phyloP scores from a whole-genome alignment of 495 filamentous ascomycete species.

The Aspergillus conjunctus region DNA sequence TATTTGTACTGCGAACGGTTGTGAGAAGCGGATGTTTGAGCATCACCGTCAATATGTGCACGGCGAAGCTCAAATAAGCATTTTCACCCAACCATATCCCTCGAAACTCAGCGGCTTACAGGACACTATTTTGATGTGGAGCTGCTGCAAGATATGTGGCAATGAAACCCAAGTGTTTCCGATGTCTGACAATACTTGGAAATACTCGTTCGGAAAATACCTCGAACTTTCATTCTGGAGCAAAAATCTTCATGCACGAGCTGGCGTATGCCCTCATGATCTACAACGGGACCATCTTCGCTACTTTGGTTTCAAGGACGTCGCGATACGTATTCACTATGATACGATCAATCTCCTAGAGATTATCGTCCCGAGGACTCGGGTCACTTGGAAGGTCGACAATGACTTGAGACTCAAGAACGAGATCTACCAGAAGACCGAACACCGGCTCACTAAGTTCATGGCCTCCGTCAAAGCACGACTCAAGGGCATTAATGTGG shows the following conservation, averaged over 20 bases:
- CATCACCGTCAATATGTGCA: conserved; percentile 98
- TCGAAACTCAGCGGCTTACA: conserved; percentile 69
- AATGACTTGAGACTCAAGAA: conserved; percentile 90
- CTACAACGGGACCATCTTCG: conserved; percentile 88
- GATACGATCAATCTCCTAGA: conserved; percentile 92
- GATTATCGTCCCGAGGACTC: conserved; percentile 85
- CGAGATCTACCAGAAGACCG: conserved; percentile 76
- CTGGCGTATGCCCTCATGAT: conserved; percentile 88
- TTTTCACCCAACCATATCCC: conserved; percentile 77
- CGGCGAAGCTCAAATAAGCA: conserved; percentile 88
- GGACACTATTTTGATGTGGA: conserved; percentile 96
- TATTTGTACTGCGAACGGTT: conserved; percentile 79
- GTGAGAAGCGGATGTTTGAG: conserved; percentile 85
- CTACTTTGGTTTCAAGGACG: conserved; percentile 86
- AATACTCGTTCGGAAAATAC: conserved; percentile 98
- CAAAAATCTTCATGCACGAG: conserved; percentile 73
- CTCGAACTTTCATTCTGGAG: conserved; percentile 97
- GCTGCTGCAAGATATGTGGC: conserved; percentile 85
- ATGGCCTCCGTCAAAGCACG: conserved; percentile 81
- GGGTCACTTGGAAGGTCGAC: conserved; percentile 96
- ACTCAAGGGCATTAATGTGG: conserved; percentile 83
- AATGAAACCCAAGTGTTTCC: conserved; percentile 86
- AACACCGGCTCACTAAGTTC: conserved; percentile 80
- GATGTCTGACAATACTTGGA: conserved; percentile 97
- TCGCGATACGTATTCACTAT: conserved; percentile 86